phyloP scores from a whole-genome alignment of 345 rosid species.

The Melastoma malabathricum region DNA sequence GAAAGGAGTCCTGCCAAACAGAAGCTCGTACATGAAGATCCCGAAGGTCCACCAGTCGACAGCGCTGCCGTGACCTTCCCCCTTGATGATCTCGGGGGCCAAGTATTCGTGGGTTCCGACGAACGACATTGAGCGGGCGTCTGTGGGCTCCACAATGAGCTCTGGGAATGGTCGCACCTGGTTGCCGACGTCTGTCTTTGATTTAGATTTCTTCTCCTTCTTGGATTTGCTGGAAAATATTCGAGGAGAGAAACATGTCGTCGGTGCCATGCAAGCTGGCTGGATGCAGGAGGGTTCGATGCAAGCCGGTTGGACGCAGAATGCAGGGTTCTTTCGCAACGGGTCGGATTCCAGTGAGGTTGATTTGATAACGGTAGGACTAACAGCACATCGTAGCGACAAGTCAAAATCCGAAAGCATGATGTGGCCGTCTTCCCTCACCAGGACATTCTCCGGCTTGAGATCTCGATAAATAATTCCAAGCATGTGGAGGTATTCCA shows the following conservation, averaged over 20 bases:
- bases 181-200: slow-evolving; percentile 55
- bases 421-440: slow-evolving; percentile 68
- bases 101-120: slow-evolving; percentile 91
- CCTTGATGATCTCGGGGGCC: slow-evolving; percentile 89
- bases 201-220: slow-evolving; percentile 59
- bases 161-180: slow-evolving; percentile 84
- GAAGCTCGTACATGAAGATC: slow-evolving; percentile 70
- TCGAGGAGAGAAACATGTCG: slow-evolving; percentile 78
- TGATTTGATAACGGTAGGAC: slow-evolving; percentile 65
- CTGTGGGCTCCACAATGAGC: slow-evolving; percentile 85
- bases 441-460: slow-evolving; percentile 73
- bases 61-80: slow-evolving; percentile 97
- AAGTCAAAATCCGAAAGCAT: slow-evolving; percentile 82
- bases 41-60: slow-evolving; percentile 99
- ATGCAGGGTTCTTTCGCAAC: slow-evolving; percentile 52
- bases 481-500: slow-evolving; percentile 72
- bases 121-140: slow-evolving; percentile 90
- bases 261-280: slow-evolving; percentile 70
- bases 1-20: slow-evolving; percentile 90
- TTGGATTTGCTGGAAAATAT: slow-evolving; percentile 75
- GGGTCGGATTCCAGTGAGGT: slow-evolving; percentile 61
- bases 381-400: slow-evolving; percentile 71
- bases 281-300: slow-evolving; percentile 84
- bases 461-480: slow-evolving; percentile 73
- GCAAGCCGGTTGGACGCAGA: slow-evolving; percentile 76